Conservation (phyloP, 2,329 filamentous ascomycete genomes). For the Colletotrichum godetiae region DNA sequence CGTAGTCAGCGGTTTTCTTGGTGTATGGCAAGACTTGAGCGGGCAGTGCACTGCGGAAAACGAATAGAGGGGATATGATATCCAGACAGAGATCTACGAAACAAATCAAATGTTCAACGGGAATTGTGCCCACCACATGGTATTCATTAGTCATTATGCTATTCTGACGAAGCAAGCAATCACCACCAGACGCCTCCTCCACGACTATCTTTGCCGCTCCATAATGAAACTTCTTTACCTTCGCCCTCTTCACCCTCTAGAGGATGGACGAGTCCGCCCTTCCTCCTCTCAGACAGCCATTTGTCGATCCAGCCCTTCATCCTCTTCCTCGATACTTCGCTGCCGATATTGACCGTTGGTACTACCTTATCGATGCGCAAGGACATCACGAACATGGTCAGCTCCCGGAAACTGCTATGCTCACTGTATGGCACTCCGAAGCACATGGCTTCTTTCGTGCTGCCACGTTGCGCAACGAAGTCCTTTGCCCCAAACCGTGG, state of each 20-base stretch:
- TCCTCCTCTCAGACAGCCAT: conserved; percentile 69
- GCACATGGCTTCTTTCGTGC: conserved; percentile 83
- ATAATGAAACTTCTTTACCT: conserved; percentile 43
- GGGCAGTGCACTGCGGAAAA: neutral
- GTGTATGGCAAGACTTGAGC: neutral
- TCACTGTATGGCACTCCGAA: conserved; percentile 97
- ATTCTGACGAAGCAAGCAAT: conserved; percentile 2
- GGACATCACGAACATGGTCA: conserved; percentile 92
- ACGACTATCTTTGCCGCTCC: conserved; percentile 52
- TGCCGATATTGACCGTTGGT: conserved; percentile 88
- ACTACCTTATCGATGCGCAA: conserved; percentile 90
- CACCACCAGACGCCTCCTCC: conserved; percentile 55
- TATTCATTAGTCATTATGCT: conserved; percentile 11
- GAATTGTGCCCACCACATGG: neutral
- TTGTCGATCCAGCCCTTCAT: conserved; percentile 75
- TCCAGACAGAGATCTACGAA: conserved; percentile 11
- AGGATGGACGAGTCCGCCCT: conserved; percentile 62
- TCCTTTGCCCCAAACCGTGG: conserved; percentile 78
- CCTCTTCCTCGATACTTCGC: conserved; percentile 64
- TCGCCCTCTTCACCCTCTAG: conserved; percentile 53
- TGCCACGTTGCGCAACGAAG: conserved; percentile 84
- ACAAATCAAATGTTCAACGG: neutral
- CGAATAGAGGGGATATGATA: conserved; percentile 1
- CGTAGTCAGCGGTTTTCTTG: conserved; percentile 1
- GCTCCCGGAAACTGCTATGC: conserved; percentile 92